Conservation (phyloP, 2,329 filamentous ascomycete species). For the Aspergillus cejpii region DNA sequence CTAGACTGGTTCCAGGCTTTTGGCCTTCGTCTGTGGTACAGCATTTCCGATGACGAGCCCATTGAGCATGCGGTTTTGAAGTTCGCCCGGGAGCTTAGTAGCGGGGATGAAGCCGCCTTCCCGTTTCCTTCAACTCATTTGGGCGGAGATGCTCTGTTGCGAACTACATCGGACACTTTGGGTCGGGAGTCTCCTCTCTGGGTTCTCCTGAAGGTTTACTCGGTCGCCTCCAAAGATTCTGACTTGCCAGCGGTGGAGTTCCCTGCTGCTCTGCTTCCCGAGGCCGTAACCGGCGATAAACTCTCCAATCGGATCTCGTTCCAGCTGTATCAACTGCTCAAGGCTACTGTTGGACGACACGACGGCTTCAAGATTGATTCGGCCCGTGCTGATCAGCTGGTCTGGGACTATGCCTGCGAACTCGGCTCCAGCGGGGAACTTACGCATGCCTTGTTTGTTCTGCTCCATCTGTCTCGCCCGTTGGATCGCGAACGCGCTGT, state of each 20-base stretch:
- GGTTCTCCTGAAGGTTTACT: slow-evolving; percentile 76
- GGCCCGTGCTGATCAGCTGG: slow-evolving; percentile 60
- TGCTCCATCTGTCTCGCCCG: slow-evolving; percentile 64
- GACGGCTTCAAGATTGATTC: slow-evolving; percentile 48
- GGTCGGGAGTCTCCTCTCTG: slow-evolving; percentile 70
- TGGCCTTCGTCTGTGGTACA: slow-evolving; percentile 85
- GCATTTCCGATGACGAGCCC: slow-evolving; percentile 59
- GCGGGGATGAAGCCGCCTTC: slow-evolving; percentile 60
- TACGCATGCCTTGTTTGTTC: slow-evolving; percentile 66
- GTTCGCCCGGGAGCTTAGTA: slow-evolving; percentile 66
- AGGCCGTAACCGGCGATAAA: slow-evolving; percentile 67
- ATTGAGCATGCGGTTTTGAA: slow-evolving; percentile 65
- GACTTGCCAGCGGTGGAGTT: slow-evolving; percentile 42
- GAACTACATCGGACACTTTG: slow-evolving; percentile 52
- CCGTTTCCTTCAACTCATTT: slow-evolving; percentile 64
- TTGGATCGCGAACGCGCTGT: slow-evolving; percentile 59
- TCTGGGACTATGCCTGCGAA: slow-evolving; percentile 54
- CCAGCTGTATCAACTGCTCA: slow-evolving; percentile 69
- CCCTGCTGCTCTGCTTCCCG: slow-evolving; percentile 66
- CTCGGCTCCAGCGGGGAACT: slow-evolving; percentile 54
- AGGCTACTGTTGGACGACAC: slow-evolving; percentile 41
- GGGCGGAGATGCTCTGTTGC: slow-evolving; percentile 53
- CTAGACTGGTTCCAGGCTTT: slow-evolving; percentile 93
- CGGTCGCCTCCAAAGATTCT: slow-evolving; percentile 36
- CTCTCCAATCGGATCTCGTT: slow-evolving; percentile 72